Conservation (phyloP, 495 filamentous ascomycete genomes). For the Chlorociboria aeruginascens region DNA sequence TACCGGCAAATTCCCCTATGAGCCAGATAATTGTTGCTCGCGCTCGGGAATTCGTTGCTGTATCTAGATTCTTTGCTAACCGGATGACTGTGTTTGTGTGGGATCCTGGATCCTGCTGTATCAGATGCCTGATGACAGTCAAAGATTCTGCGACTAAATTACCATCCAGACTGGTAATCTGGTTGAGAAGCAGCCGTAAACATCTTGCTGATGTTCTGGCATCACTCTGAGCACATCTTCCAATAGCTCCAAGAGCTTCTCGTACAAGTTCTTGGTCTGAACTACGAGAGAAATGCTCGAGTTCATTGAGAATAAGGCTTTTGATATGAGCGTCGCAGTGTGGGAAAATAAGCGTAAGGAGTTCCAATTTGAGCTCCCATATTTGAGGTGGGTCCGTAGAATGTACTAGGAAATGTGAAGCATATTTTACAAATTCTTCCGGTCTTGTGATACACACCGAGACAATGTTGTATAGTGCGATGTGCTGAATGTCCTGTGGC, state of each 20-base stretch:
- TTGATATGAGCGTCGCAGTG: conserved; percentile 63
- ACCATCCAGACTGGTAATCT: conserved; percentile 74
- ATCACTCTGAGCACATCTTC: conserved; percentile 77
- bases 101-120: conserved; percentile 73
- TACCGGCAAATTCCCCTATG: conserved; percentile 82
- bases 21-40: conserved; percentile 94
- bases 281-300: conserved; percentile 81
- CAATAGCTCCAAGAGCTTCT: conserved; percentile 84
- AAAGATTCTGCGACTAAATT: conserved; percentile 81
- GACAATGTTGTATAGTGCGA: conserved; percentile 89
- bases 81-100: conserved; percentile 73
- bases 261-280: conserved; percentile 66
- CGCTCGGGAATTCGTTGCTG: conserved; percentile 70
- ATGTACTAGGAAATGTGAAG: conserved; percentile 76
- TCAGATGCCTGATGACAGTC: conserved; percentile 88
- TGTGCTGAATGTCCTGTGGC: conserved; percentile 73
- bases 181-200: conserved; percentile 65
- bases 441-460: conserved; percentile 67
- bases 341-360: conserved; percentile 82
- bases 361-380: conserved; percentile 82
- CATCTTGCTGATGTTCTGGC: conserved; percentile 59
- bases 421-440: conserved; percentile 67
- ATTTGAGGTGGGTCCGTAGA: conserved; percentile 70
- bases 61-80: conserved; percentile 84
- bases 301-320: conserved; percentile 76